phyloP scores from a whole-genome alignment of 495 filamentous ascomycete genomes.

The Pyronema omphalodes region DNA sequence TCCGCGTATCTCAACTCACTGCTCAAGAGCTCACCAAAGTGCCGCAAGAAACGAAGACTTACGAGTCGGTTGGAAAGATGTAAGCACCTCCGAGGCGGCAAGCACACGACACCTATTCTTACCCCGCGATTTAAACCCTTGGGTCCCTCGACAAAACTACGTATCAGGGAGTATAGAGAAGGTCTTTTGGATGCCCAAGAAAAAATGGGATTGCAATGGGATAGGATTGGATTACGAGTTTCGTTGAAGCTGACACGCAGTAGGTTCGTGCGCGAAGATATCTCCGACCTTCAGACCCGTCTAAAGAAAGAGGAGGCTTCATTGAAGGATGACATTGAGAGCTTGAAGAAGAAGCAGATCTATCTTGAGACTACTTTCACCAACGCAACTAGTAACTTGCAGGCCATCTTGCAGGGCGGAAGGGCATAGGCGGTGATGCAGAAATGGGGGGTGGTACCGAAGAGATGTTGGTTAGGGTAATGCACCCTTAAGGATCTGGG shows the following conservation, averaged over 20 bases:
- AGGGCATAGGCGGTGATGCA: slow-evolving; percentile 16
- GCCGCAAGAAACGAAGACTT: background rate
- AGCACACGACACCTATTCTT: slow-evolving; percentile 70
- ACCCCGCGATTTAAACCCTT: slow-evolving; percentile 40
- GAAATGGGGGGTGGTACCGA: background rate
- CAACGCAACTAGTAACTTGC: slow-evolving; percentile 76
- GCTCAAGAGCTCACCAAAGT: background rate
- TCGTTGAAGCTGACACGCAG: slow-evolving; percentile 66
- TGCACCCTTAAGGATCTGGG: background rate
- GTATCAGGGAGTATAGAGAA: slow-evolving; percentile 65
- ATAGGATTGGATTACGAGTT: slow-evolving; percentile 52
- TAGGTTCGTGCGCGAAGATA: slow-evolving; percentile 39
- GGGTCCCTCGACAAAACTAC: slow-evolving; percentile 40
- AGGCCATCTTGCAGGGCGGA: slow-evolving; percentile 56
- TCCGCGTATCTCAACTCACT: slow-evolving; percentile 2
- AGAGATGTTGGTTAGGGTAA: background rate
- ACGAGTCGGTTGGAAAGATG: slow-evolving; percentile 3
- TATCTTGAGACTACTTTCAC: slow-evolving; percentile 90
- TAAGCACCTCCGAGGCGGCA: slow-evolving; percentile 31
- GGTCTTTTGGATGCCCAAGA: slow-evolving; percentile 49
- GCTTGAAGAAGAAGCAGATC: background rate
- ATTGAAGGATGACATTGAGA: background rate
- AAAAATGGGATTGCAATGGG: slow-evolving; percentile 51
- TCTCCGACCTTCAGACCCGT: background rate
- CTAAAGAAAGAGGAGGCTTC: background rate